Evolutionary conservation across 345 rosid genomes (phyloP).

Genomic region (Populus alba): DNA sequence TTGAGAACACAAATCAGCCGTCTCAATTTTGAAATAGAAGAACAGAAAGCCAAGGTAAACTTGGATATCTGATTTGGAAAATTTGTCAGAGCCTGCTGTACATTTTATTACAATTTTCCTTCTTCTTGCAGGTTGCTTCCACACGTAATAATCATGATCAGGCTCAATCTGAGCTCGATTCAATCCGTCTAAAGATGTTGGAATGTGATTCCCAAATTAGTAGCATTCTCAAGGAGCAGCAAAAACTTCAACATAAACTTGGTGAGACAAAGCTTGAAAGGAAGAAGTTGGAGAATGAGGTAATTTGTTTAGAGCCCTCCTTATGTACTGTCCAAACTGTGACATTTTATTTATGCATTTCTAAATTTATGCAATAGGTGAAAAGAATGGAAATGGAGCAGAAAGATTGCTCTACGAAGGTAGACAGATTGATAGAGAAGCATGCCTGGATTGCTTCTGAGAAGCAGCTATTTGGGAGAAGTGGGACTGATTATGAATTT

Average conservation of each 20-base stretch:
- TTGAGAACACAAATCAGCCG: constrained; percentile 54
- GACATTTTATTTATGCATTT: neutral
- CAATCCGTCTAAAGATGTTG: constrained; percentile 72
- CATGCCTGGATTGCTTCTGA: constrained; percentile 94
- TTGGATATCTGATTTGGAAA: constrained; percentile 8
- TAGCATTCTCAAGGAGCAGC: constrained; percentile 60
- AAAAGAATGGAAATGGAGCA: constrained; percentile 85
- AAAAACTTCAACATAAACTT: constrained; percentile 65
- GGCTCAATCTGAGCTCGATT: constrained; percentile 64
- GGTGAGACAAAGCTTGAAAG: constrained; percentile 74
- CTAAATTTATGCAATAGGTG: constrained; percentile 38
- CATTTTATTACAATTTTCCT: constrained; percentile 20
- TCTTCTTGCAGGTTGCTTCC: constrained; percentile 55
- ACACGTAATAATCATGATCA: constrained; percentile 51
- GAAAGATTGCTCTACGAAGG: constrained; percentile 76
- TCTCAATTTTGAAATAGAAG: constrained; percentile 63
- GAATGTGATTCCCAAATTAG: constrained; percentile 90
- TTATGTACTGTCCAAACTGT: neutral
- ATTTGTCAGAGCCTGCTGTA: neutral
- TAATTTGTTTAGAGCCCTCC: constrained; percentile 20
- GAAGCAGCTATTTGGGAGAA: constrained; percentile 87
- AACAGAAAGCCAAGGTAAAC: constrained; percentile 68
- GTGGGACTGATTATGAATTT: constrained; percentile 96
- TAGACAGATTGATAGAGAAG: constrained; percentile 86
- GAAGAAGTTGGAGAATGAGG: constrained; percentile 98